Conservation (phyloP, 1,284 basidiomycete genomes). For the Tilletia indica region DNA sequence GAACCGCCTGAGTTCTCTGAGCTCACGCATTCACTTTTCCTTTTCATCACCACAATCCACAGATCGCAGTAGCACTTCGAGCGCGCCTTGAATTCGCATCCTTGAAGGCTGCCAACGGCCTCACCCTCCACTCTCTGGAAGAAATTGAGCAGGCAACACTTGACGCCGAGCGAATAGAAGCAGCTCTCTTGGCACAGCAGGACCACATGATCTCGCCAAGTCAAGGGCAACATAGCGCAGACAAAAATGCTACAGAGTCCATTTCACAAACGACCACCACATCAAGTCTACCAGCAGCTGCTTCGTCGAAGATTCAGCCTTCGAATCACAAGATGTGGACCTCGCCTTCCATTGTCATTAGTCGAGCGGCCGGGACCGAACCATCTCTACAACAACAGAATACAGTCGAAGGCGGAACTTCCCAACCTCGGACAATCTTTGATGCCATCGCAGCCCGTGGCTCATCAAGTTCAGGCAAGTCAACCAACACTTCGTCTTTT, state of each 20-base stretch:
- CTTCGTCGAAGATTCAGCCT: background rate
- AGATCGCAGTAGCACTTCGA: background rate
- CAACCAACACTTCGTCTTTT: background rate
- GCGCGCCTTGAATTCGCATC: slow-evolving; percentile 5
- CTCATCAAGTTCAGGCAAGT: background rate
- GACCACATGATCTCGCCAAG: no score
- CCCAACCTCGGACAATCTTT: slow-evolving; percentile 10
- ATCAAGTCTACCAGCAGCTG: background rate
- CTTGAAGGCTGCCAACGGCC: slow-evolving; percentile 7
- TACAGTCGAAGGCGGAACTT: background rate
- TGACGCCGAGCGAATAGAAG: background rate
- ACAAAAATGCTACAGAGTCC: no score
- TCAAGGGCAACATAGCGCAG: no score
- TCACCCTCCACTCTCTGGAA: background rate
- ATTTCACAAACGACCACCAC: background rate
- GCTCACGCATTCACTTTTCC: background rate
- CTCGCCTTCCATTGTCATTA: background rate
- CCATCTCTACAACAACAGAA: background rate
- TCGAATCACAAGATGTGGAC: background rate
- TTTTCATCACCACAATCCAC: background rate
- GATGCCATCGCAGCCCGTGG: slow-evolving; percentile 5
- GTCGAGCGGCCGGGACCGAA: background rate
- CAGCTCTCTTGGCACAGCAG: background rate
- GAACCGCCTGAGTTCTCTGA: background rate
- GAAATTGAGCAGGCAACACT: slow-evolving; percentile 7